Evolutionary conservation across 176 grass and related monocot species (phyloP).

Genomic region (Elymus sibiricus): DNA sequence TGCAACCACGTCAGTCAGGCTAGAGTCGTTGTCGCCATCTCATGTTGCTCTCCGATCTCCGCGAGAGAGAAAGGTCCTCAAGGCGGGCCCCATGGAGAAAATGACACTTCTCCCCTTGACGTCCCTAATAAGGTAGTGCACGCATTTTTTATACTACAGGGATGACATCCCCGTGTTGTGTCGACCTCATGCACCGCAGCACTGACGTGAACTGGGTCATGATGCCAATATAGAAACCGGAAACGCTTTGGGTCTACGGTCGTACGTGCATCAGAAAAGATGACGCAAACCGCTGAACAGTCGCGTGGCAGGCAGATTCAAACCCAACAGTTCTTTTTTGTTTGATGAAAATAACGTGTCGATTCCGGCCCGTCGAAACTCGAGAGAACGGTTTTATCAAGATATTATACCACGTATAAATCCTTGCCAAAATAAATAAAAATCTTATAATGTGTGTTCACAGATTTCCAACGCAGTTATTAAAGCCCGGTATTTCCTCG

Average conservation of each 20-base stretch:
- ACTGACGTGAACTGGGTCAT: neutral
- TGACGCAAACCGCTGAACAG: neutral
- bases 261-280: neutral
- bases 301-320: neutral
- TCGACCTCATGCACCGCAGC: neutral
- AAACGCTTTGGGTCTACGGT: neutral
- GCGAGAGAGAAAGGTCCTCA: neutral
- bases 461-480: neutral
- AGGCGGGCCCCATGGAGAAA: neutral
- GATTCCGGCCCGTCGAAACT: neutral
- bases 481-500: neutral
- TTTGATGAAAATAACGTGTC: neutral
- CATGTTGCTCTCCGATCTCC: neutral
- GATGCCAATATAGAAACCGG: neutral
- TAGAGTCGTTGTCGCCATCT: neutral
- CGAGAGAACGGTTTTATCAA: neutral
- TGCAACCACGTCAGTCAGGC: conserved; percentile 2
- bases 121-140: neutral
- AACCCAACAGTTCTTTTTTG: no score
- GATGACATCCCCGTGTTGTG: neutral
- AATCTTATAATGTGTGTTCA: neutral
- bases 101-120: neutral
- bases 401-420: neutral
- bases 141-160: neutral
- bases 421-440: no score